Conservation (phyloP, 805 yeast species). For the Wilhelminamyces savonicus region DNA sequence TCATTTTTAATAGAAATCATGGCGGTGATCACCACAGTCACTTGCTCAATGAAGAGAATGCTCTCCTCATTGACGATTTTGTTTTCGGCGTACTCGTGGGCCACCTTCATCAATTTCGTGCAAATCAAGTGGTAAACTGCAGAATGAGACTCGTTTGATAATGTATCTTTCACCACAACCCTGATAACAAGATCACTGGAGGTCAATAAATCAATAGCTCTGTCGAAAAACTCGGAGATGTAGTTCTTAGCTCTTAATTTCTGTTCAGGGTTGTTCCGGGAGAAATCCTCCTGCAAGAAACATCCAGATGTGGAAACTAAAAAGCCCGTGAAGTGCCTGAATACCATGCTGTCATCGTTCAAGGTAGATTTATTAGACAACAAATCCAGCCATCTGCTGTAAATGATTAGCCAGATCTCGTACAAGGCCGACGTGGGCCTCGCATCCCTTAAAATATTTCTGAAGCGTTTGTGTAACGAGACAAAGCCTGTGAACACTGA, state of each 20-base stretch:
- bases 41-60: slow-evolving; percentile 42
- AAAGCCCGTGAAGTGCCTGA: slow-evolving; percentile 67
- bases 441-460: slow-evolving; percentile 27
- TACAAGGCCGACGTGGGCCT: slow-evolving; percentile 34
- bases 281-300: slow-evolving; percentile 33
- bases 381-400: slow-evolving; percentile 40
- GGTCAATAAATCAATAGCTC: slow-evolving; percentile 43
- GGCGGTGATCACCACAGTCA: slow-evolving; percentile 38
- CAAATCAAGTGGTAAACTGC: slow-evolving; percentile 45
- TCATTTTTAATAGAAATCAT: slow-evolving; percentile 28
- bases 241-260: slow-evolving; percentile 25
- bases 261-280: slow-evolving; percentile 12
- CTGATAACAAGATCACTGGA: slow-evolving; percentile 49
- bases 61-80: slow-evolving; percentile 20
- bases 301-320: slow-evolving; percentile 67
- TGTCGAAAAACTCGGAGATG: slow-evolving; percentile 44
- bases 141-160: slow-evolving; percentile 62
- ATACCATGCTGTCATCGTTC: slow-evolving; percentile 40
- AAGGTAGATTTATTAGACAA: slow-evolving; percentile 17
- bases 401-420: slow-evolving; percentile 41
- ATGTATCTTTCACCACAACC: slow-evolving; percentile 66
- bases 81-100: slow-evolving; percentile 26
- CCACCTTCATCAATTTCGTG: slow-evolving; percentile 33
- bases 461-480: slow-evolving; percentile 64
- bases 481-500: slow-evolving; percentile 61